Conservation (phyloP, 257 asterid genomes). For the Solanum phureja region DNA sequence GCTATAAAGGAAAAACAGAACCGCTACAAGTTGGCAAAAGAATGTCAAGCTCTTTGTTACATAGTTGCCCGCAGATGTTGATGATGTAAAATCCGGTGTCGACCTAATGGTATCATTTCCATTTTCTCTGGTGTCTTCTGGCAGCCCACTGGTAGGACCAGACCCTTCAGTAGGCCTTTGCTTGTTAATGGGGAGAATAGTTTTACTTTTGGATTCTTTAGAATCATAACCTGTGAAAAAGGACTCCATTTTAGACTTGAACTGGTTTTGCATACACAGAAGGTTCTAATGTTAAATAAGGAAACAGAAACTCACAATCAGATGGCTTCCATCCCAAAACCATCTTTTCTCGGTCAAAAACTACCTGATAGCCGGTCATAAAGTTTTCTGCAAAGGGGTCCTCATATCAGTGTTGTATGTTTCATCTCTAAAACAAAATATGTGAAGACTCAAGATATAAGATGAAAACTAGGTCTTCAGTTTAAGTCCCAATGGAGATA, state of each 20-base stretch:
- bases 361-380: conserved; percentile 73
- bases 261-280: background rate
- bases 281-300: background rate
- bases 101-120: background rate
- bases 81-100: conserved; percentile 16
- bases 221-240: conserved; percentile 17
- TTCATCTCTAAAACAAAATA: background rate
- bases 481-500: background rate
- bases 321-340: conserved; percentile 80
- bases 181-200: conserved; percentile 38
- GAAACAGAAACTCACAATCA: conserved; percentile 43
- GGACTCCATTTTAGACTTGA: background rate
- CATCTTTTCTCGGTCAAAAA: conserved; percentile 83
- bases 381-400: conserved; percentile 56
- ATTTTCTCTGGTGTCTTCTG: conserved; percentile 42
- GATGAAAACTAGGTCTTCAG: background rate
- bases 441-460: background rate
- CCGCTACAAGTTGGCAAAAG: conserved; percentile 15
- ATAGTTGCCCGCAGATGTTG: conserved; percentile 20
- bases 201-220: conserved; percentile 11
- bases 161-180: conserved; percentile 37
- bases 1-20: conserved; percentile 20
- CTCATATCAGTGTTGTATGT: background rate
- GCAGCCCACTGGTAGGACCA: conserved; percentile 41
- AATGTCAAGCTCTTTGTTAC: conserved; percentile 20